These are phyloP conservation scores for Phalaenopsis equestris DNA, from an alignment of 106 monocot species.

Conservation along the genomic window DNA sequence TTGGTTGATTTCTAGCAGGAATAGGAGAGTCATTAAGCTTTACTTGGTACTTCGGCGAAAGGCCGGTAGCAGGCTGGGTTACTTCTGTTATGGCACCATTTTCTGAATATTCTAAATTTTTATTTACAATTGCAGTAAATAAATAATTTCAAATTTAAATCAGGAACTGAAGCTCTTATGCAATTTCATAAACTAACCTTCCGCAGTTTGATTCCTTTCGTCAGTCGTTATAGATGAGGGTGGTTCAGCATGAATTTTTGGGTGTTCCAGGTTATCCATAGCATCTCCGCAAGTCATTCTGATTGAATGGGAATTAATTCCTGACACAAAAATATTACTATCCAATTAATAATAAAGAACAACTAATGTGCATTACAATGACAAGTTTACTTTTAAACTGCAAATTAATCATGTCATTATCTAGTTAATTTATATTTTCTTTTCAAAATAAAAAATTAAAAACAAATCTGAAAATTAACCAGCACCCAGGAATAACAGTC, in stretches of 20 bases:
- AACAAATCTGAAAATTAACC: neutral
- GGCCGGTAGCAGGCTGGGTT: neutral
- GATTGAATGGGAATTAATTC: conserved; percentile 3
- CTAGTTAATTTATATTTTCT: no score
- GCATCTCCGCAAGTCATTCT: neutral
- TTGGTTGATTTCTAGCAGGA: neutral
- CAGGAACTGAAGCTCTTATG: neutral
- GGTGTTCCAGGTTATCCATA: neutral
- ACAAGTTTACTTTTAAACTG: neutral
- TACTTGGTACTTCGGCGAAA: neutral
- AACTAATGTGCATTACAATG: neutral
- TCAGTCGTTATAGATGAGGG: no score
- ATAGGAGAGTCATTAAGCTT: neutral
- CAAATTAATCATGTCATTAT: neutral
- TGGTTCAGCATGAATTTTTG: neutral
- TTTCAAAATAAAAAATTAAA: no score
- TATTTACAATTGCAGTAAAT: neutral
- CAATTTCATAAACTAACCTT: neutral
- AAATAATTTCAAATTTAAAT: neutral
- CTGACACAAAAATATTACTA: conserved; percentile 6
- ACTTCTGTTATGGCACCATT: neutral
- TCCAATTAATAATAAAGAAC: neutral
- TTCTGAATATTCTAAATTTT: neutral
- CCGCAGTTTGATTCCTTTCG: neutral
- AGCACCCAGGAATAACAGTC: neutral